These are phyloP conservation scores for Colletotrichum sublineola DNA, from an alignment of 2,329 filamentous ascomycete genomes.

Conservation along the genomic window DNA sequence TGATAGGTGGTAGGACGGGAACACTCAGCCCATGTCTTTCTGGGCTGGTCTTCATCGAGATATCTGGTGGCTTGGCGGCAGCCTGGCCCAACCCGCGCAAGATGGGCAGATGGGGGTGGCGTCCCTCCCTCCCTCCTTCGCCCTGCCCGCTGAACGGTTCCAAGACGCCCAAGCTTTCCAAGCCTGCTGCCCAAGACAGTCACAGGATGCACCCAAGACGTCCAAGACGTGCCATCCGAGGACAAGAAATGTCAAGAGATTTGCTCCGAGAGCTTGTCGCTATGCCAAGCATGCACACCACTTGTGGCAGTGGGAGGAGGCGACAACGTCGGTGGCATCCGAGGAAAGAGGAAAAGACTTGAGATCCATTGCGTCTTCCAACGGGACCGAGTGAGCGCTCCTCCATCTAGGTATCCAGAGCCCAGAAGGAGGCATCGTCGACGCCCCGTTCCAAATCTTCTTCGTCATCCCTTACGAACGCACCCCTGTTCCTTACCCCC, in stretches of 20 bases:
- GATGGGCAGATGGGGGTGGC: background rate
- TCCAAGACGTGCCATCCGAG: conserved; percentile 33
- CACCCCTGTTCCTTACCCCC: background rate
- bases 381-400: background rate
- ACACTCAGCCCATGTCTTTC: too few relatives aligned
- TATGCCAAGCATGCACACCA: conserved; percentile 20
- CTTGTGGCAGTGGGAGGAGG: background rate
- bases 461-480: background rate
- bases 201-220: conserved; percentile 19
- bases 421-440: background rate
- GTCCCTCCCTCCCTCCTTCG: background rate
- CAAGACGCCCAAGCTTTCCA: conserved; percentile 32
- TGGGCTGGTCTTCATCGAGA: too few relatives aligned
- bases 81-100: background rate
- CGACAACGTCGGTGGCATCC: background rate
- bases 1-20: too few relatives aligned
- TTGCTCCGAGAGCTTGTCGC: conserved; percentile 30
- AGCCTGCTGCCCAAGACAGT: conserved; percentile 28
- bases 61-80: conserved; percentile 15
- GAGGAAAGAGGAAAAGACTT: background rate
- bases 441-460: background rate
- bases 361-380: background rate
- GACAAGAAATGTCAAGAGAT: conserved; percentile 37
- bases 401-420: conserved; percentile 1
- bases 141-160: background rate